Evolutionary conservation across 176 grass and related monocot genomes (phyloP), one percentile per base, ranked within the genome.

Genomic region (Aegilops bicornis): DNA sequence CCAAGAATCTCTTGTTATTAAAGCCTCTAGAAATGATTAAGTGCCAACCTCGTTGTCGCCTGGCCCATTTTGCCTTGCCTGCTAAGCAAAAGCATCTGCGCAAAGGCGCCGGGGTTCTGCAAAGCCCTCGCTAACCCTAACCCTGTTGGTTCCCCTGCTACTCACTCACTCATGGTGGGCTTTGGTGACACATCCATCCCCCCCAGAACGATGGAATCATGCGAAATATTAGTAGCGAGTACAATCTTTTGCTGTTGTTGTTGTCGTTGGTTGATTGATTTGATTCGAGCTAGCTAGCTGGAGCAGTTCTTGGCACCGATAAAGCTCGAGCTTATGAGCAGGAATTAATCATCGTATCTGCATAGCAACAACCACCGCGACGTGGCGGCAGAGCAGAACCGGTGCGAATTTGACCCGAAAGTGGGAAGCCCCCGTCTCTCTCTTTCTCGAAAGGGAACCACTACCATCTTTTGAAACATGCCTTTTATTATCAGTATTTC

Each of bases 101-200:
- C 32, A 76, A 84, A 87, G 68, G 43, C 45, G 16, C 37, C 24
- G 11, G 40, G 73, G 76, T 40, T 47, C 10, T 19, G 12, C n/a
- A 80, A 48, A 52, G 73, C 25, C 48, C 20, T 87, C 74, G 80
- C 75, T 90, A 87, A 80, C 33, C 58, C 75, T 90, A 87, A 80
- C 33, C 58, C 7, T 83, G 84, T 31, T 42, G 17, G 84, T 37
- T 45, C 23, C 54, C 27, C 56, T 7, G 50, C 50, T 54, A 1
- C 42, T 13, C 42, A 47, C 11, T 37, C 66, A 36, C 11, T 37
- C 67, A 16, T 80, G 80, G 76, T 84, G 81, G 25, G 85, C 6
- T 80, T 87, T 69, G 37, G 67, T 87, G 75, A 50, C 43, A 50
- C 43, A 68, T 74, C 80, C 50, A 54, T 19, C 50, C 36, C 1